phyloP scores from a whole-genome alignment of 805 yeast genomes.

The Clavispora fructus region DNA sequence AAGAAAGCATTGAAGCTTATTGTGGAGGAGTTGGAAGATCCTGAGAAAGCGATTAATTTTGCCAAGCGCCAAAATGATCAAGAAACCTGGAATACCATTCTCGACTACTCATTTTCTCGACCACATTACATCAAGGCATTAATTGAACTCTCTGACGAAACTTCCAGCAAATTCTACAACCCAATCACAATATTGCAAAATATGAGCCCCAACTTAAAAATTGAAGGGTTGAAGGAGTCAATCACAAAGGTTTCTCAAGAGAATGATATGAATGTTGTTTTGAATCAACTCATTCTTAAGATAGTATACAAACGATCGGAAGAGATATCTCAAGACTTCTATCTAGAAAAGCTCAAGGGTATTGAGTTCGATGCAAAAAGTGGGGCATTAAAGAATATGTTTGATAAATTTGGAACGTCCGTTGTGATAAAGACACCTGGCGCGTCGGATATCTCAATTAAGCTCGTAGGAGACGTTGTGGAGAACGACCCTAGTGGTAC shows the following conservation, averaged over 20 bases:
- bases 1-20: slow-evolving; percentile 71
- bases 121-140: slow-evolving; percentile 76
- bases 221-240: slow-evolving; percentile 60
- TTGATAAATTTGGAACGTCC: slow-evolving; percentile 25
- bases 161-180: slow-evolving; percentile 39
- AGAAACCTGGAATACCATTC: slow-evolving; percentile 76
- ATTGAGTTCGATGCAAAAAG: slow-evolving; percentile 18
- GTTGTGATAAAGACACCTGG: slow-evolving; percentile 11
- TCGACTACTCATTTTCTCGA: slow-evolving; percentile 63
- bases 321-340: slow-evolving; percentile 19
- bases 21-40: slow-evolving; percentile 71
- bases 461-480: slow-evolving; percentile 3
- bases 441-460: slow-evolving; percentile 1
- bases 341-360: slow-evolving; percentile 21
- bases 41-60: slow-evolving; percentile 74
- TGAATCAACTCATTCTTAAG: slow-evolving; percentile 49
- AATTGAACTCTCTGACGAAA: slow-evolving; percentile 61
- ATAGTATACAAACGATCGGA: slow-evolving; percentile 30
- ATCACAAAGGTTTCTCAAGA: slow-evolving; percentile 58
- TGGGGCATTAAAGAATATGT: slow-evolving; percentile 14
- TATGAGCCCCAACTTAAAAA: slow-evolving; percentile 57
- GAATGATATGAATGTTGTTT: slow-evolving; percentile 47
- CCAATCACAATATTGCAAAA: slow-evolving; percentile 64
- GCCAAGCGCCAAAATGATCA: slow-evolving; percentile 61
- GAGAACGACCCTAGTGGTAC: background rate